Conservation (phyloP, 176 grass and related monocot species). For the Puya raimondii region DNA sequence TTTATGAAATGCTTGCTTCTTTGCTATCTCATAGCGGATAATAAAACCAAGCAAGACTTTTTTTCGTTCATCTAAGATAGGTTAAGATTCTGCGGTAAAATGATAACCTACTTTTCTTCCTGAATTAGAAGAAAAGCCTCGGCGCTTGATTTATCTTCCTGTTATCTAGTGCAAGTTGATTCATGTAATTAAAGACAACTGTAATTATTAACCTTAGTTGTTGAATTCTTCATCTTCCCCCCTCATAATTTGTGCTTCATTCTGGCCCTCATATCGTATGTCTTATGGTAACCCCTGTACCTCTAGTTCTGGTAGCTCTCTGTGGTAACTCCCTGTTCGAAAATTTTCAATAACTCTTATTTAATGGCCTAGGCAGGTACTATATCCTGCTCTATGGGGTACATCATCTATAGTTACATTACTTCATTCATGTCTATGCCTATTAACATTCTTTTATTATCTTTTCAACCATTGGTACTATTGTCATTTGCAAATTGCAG, state of each 20-base stretch:
- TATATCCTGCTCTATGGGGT: too few relatives aligned
- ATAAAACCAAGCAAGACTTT: background rate
- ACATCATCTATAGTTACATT: background rate
- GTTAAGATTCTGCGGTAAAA: background rate
- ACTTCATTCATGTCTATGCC: background rate
- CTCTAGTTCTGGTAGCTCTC: too few relatives aligned
- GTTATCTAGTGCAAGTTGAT: background rate
- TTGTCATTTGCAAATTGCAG: slow-evolving; percentile 32
- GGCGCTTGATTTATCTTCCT: background rate
- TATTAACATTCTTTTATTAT: too few relatives aligned
- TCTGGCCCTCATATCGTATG: too few relatives aligned
- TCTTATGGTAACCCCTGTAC: too few relatives aligned
- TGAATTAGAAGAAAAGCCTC: background rate
- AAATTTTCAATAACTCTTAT: too few relatives aligned
- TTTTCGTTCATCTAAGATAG: background rate
- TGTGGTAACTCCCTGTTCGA: too few relatives aligned
- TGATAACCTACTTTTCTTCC: background rate
- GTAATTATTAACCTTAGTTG: background rate
- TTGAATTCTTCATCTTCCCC: too few relatives aligned
- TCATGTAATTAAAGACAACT: background rate
- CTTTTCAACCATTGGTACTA: too few relatives aligned
- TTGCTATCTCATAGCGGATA: background rate
- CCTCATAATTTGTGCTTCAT: too few relatives aligned
- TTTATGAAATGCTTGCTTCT: too few relatives aligned
- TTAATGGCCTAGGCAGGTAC: too few relatives aligned